These are phyloP conservation scores for Dendrobium officinale DNA, from an alignment of 106 monocot genomes.

Conservation along the genomic window DNA sequence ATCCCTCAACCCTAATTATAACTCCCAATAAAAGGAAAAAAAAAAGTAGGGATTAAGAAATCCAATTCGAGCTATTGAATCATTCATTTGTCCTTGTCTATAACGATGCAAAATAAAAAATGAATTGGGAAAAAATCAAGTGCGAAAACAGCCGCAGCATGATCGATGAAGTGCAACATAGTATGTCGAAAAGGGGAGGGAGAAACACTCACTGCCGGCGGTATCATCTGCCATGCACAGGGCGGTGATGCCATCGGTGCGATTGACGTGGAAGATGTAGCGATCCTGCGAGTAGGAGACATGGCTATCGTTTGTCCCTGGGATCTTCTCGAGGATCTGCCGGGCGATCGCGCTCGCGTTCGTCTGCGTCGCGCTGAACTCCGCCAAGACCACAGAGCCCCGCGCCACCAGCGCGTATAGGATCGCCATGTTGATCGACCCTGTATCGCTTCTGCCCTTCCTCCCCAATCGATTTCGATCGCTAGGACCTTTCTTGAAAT, in stretches of 20 bases:
- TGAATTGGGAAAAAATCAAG: background rate
- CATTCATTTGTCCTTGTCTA: background rate
- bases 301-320: conserved; percentile 65
- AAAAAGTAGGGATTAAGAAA: background rate
- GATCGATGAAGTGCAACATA: background rate
- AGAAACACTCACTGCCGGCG: conserved; percentile 59
- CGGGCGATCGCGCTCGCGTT: conserved; percentile 68
- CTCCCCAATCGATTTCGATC: background rate
- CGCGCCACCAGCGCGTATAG: conserved; percentile 68
- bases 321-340: conserved; percentile 84
- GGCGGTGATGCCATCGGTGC: conserved; percentile 96
- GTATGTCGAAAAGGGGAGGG: background rate
- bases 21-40: background rate
- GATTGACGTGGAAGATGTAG: conserved; percentile 88
- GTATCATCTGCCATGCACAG: conserved; percentile 96
- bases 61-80: background rate
- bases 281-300: conserved; percentile 94
- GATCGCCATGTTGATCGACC: conserved; percentile 43
- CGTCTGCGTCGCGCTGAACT: conserved; percentile 41
- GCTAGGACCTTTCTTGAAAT: too few relatives aligned
- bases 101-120: background rate
- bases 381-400: conserved; percentile 86
- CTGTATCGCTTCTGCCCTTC: background rate
- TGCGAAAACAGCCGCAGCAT: background rate
- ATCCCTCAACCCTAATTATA: background rate